Base-by-base conservation (phyloP, 139 green algal species). In the Yamagishiella unicocca region DNA sequence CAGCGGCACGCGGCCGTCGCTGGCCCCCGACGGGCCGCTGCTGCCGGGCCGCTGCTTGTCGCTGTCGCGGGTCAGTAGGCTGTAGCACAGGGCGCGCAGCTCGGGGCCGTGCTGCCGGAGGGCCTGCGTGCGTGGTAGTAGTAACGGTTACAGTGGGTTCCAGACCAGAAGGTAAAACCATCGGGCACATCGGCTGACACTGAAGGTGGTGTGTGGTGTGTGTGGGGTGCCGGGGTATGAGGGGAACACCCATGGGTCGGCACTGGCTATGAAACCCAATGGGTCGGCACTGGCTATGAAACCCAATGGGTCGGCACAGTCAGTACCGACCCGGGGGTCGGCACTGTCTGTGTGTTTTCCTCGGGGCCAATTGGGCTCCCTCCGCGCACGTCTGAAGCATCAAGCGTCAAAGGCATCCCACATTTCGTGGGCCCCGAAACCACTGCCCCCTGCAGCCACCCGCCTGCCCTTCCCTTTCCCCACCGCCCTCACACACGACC, bases 31-130 rank as follows among this genome's bases (percentile, higher is more conserved):
- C 17, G 45, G 45, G 2, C 42, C 50, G 9, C 46, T 22, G 45
- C 25, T 24, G 38, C 77, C 29, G 70, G 64, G 64, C 64, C 9
- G 50, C 4, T 17, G 6, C 74, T 31, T 45, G 58, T 31, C 46
- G n/a, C 43, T 64, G 21, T 67, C 46, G 4, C 46, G 64, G 0
- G 66, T 50, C 35, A 75, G 58, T 37, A 87, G 46, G 50, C 67
- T 71, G 82, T 73, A 87, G 50, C 53, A 79, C 82, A 87, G 35
- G n/a, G 82, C 82, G 17, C 82, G 46, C 46, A 87, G 82, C 82
- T 87, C 82, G 29, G 66, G 82, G 50, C 82, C 67, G 82, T 87
- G 82, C 68, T 80, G 67, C 10, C 82, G 82, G 24, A 87, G 82
- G 21, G 82, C 64, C 80, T 86, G 80, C 2, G 43, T 0, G 19